A percentile compares a stretch with the other conserved stretches of the same genome.
Conservation (phyloP, 169 alveolate genomes). For the Besnoitia besnoiti region DNA sequence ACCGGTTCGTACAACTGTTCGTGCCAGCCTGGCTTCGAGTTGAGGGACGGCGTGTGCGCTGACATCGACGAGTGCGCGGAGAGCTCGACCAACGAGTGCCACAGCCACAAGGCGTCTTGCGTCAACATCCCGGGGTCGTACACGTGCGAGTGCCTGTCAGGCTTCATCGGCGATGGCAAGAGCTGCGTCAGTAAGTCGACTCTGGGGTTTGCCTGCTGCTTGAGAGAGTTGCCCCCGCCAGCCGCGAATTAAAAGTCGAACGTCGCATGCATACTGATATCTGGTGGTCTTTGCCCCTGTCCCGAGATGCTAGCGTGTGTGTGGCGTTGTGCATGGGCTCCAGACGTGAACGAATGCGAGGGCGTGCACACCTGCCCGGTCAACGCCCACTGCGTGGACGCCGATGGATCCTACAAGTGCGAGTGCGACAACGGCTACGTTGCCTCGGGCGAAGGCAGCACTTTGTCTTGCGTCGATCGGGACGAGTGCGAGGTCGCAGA, state of each 20-base stretch:
- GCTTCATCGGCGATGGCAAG: conserved; percentile 64
- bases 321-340: neutral
- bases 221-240: no score
- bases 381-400: conserved; percentile 66
- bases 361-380: conserved; percentile 51
- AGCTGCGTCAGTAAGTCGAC: conserved; percentile 60
- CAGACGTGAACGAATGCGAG: conserved; percentile 64
- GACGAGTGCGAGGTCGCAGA: conserved; percentile 74
- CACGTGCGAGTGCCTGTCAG: conserved; percentile 73
- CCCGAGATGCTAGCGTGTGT: no score
- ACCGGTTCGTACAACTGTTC: conserved; percentile 72
- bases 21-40: conserved; percentile 72
- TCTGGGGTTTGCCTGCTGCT: no score
- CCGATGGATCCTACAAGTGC: conserved; percentile 73
- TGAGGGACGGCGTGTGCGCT: conserved; percentile 68
- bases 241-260: no score
- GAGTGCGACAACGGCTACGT: conserved; percentile 71
- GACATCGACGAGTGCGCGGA: conserved; percentile 76
- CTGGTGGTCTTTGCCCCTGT: no score
- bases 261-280: no score
- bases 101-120: conserved; percentile 68
- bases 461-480: conserved; percentile 69
- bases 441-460: neutral
- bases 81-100: conserved; percentile 64
- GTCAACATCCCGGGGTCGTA: conserved; percentile 71